These are phyloP conservation scores for Cutaneotrichosporon dermatis DNA, from an alignment of 1,284 basidiomycete species.

Conservation along the genomic window DNA sequence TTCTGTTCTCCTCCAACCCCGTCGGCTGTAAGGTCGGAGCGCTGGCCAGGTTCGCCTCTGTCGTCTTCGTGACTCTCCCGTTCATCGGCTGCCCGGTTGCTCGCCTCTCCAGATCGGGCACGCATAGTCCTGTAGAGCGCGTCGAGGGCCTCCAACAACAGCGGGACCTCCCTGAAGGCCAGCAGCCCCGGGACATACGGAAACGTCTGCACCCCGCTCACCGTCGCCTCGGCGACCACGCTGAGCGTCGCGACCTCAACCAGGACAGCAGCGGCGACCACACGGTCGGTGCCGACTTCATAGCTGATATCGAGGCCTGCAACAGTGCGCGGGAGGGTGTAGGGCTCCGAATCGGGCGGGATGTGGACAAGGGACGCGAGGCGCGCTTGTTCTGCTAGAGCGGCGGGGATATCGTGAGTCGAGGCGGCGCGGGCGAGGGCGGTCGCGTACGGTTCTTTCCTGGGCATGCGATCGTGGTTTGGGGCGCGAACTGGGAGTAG, in stretches of 20 bases:
- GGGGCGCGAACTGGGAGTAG: too few relatives aligned
- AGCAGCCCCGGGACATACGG: slow-evolving; percentile 7
- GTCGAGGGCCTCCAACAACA: not conserved
- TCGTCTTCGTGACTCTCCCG: too few relatives aligned
- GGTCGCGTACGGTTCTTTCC: not conserved
- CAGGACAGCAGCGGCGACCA: slow-evolving; percentile 3
- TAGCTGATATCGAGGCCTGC: slow-evolving; percentile 5
- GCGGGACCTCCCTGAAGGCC: slow-evolving; percentile 3
- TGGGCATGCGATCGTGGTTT: not conserved
- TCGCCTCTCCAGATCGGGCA: too few relatives aligned
- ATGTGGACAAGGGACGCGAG: slow-evolving; percentile 1
- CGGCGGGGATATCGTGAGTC: not conserved
- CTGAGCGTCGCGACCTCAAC: not conserved
- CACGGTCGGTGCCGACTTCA: not conserved
- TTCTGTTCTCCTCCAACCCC: too few relatives aligned
- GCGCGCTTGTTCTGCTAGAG: not conserved
- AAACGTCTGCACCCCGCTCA: not conserved
- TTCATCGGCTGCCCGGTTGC: too few relatives aligned
- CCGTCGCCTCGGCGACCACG: not conserved
- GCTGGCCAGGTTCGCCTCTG: too few relatives aligned
- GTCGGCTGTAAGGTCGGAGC: too few relatives aligned
- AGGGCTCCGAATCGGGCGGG: not conserved
- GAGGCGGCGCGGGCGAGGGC: not conserved
- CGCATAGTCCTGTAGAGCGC: not conserved
- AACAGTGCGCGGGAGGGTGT: not conserved